These are phyloP conservation scores for Protomyces lactucae-debilis DNA, from an alignment of 1,139 yeast genomes.

Conservation along the genomic window DNA sequence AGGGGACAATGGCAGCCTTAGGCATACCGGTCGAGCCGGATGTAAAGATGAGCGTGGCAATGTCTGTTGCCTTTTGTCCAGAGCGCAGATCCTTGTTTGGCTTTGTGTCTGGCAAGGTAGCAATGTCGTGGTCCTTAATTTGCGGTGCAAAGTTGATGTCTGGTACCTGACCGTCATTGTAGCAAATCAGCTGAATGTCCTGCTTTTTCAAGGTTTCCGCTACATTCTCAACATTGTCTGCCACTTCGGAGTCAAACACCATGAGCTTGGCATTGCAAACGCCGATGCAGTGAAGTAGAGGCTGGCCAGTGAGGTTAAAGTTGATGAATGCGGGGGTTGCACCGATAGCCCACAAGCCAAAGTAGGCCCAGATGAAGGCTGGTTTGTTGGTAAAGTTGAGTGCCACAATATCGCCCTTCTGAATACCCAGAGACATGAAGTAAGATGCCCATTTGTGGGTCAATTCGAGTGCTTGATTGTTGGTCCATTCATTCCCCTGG, in stretches of 20 bases:
- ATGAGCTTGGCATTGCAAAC: conserved; percentile 62
- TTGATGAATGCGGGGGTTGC: conserved; percentile 21
- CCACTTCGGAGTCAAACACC: conserved; percentile 70
- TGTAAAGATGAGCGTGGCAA: conserved; percentile 76
- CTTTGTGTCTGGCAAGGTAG: conserved; percentile 1
- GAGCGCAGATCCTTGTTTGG: conserved; percentile 38
- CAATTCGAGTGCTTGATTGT: conserved; percentile 5
- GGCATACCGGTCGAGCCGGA: conserved; percentile 96
- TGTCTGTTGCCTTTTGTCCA: conserved; percentile 39
- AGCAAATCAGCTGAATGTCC: conserved; percentile 1
- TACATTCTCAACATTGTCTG: conserved; percentile 52
- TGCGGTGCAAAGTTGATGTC: neutral
- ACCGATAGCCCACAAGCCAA: conserved; percentile 23
- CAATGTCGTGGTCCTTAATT: conserved; percentile 2
- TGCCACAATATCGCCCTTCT: conserved; percentile 14
- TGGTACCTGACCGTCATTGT: neutral
- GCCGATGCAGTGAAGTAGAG: conserved; percentile 74
- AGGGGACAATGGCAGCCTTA: conserved; percentile 88
- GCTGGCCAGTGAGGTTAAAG: conserved; percentile 63
- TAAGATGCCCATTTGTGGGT: conserved; percentile 9
- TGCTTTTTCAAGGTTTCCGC: conserved; percentile 44
- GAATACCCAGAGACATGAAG: conserved; percentile 14
- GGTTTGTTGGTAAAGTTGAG: conserved; percentile 22
- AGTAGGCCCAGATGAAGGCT: conserved; percentile 14
- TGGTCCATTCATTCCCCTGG: conserved; percentile 20